Evolutionary conservation across 1,284 basidiomycete species (phyloP).

Genomic region (Irpex rosettiformis): DNA sequence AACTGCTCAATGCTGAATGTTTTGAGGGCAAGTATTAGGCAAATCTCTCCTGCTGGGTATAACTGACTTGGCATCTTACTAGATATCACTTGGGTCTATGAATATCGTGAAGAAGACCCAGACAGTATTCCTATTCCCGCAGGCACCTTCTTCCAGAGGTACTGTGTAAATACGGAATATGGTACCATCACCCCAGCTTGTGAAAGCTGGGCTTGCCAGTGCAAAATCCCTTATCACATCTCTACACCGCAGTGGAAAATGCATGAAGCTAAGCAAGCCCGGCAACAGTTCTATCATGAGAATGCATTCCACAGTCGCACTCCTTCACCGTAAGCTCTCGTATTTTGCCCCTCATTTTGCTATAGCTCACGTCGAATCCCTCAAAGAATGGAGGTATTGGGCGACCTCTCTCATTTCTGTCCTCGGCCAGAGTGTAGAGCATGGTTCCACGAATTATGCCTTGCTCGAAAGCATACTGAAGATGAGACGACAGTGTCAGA

Average conservation of each 20-base stretch:
- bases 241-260: conserved; percentile 13
- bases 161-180: not conserved
- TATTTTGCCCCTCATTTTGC: not conserved
- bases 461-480: conserved; percentile 11
- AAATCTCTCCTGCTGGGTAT: not conserved
- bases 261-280: not conserved
- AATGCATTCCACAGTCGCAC: not conserved
- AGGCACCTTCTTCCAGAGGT: conserved; percentile 10
- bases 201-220: conserved; percentile 14
- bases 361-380: not conserved
- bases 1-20: conserved; percentile 13
- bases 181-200: conserved; percentile 13
- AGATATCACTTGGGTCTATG: conserved; percentile 10
- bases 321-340: not conserved
- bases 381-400: not conserved
- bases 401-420: conserved; percentile 24
- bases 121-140: conserved; percentile 15
- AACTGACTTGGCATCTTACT: not conserved
- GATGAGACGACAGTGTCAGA: not conserved
- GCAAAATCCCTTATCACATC: conserved; percentile 19
- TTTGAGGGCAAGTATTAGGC: conserved; percentile 13
- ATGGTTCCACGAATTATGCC: conserved; percentile 25
- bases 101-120: conserved; percentile 16
- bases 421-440: conserved; percentile 20
- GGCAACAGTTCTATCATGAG: not conserved